Evolutionary conservation across 345 rosid genomes (phyloP).

Genomic region (Erysimum cheiranthoides): DNA sequence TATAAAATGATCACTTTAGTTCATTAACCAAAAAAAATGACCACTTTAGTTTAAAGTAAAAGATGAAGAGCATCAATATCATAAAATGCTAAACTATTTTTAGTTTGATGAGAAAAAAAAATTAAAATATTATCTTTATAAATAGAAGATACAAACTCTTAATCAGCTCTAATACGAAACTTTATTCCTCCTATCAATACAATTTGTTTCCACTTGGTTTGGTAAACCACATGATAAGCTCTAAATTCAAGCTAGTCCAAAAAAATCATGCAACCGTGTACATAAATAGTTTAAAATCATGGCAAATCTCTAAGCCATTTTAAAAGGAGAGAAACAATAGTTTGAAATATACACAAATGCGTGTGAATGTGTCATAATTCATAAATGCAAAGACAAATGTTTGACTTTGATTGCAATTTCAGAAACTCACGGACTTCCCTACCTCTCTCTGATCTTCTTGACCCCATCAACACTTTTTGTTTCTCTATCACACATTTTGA

Average conservation of each 20-base stretch:
- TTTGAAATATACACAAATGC: slow-evolving; percentile 1
- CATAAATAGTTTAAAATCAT: neutral
- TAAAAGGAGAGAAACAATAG: neutral
- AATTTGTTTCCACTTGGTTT: neutral
- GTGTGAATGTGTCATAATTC: slow-evolving; percentile 34
- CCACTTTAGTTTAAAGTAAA: neutral
- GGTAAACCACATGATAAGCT: too few species aligned
- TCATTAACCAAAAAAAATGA: neutral
- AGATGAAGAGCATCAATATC: neutral
- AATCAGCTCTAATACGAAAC: too few species aligned
- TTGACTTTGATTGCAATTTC: slow-evolving; percentile 45
- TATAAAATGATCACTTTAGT: neutral
- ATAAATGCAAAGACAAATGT: slow-evolving; percentile 44
- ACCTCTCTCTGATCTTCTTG: slow-evolving; percentile 37
- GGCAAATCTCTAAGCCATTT: neutral
- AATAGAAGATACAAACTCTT: neutral
- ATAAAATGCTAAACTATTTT: neutral
- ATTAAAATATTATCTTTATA: neutral
- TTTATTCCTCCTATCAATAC: neutral
- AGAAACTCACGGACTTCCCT: slow-evolving; percentile 68
- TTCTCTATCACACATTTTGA: slow-evolving; percentile 4
- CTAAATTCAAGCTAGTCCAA: neutral
- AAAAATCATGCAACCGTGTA: slow-evolving; percentile 32
- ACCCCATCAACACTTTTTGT: slow-evolving; percentile 24
- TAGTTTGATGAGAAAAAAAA: neutral